These are phyloP conservation scores for Lolium multiflorum DNA, from an alignment of 176 grass and related monocot genomes.

Conservation along the genomic window DNA sequence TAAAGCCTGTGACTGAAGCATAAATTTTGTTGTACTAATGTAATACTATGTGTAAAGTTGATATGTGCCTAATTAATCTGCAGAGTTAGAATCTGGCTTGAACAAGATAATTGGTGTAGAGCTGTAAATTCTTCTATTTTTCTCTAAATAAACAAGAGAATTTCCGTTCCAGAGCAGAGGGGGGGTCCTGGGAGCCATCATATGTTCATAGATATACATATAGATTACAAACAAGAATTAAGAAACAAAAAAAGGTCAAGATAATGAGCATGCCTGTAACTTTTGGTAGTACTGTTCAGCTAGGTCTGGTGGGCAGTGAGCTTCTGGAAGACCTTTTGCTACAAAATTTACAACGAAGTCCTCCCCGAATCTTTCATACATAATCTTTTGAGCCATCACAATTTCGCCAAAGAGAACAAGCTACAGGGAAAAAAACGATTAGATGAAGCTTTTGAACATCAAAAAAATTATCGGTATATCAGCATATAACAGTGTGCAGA, in stretches of 20 bases:
- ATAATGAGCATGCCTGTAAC: constrained; percentile 65
- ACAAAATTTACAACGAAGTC: constrained; percentile 84
- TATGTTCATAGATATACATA: background rate
- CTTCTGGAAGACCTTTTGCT: constrained; percentile 63
- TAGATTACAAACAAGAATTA: constrained; percentile 5
- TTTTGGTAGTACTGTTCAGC: constrained; percentile 90
- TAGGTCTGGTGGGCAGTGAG: constrained; percentile 83
- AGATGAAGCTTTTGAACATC: constrained; percentile 5
- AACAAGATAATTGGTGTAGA: background rate
- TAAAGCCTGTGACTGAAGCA: background rate
- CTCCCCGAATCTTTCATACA: constrained; percentile 93
- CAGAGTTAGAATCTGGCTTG: background rate
- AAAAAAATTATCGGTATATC: background rate
- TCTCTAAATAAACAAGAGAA: background rate
- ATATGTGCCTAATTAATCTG: background rate
- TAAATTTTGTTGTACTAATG: constrained; percentile 4
- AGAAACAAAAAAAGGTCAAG: background rate
- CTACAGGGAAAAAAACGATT: constrained; percentile 56
- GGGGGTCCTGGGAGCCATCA: background rate
- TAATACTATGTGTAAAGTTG: background rate
- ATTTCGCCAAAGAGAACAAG: constrained; percentile 91
- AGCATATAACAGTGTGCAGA: background rate
- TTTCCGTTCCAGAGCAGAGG: constrained; percentile 10
- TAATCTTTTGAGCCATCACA: constrained; percentile 91
- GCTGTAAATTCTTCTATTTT: background rate